These are phyloP conservation scores for Paramecium pentaurelia DNA, from an alignment of 73 alveolate species.

Conservation along the genomic window DNA sequence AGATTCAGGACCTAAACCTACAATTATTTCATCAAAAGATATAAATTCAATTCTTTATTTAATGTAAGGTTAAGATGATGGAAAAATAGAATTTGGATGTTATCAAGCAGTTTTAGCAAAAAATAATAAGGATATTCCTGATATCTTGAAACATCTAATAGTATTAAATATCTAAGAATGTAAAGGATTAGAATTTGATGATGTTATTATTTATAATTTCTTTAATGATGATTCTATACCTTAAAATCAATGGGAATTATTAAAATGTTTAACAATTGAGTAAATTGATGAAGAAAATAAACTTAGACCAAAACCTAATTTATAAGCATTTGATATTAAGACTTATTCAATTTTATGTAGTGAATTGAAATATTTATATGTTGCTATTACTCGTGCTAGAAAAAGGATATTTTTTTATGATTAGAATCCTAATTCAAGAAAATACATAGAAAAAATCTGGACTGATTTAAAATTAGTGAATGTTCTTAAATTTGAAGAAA, in stretches of 20 bases:
- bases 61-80: neutral
- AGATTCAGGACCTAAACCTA: conserved; percentile 73
- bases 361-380: conserved; percentile 83
- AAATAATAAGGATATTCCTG: conserved; percentile 69
- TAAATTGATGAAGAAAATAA: neutral
- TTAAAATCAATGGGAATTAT: conserved; percentile 61
- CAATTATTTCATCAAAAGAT: neutral
- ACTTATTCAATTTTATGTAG: conserved; percentile 65
- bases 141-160: conserved; percentile 63
- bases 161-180: conserved; percentile 84
- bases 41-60: neutral
- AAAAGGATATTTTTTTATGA: conserved; percentile 78
- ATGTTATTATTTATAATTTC: conserved; percentile 79
- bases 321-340: conserved; percentile 37
- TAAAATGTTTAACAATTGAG: conserved; percentile 21
- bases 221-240: conserved; percentile 59
- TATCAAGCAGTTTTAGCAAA: conserved; percentile 80
- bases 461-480: neutral
- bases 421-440: conserved; percentile 64
- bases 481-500: neutral
- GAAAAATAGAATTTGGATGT: conserved; percentile 74
- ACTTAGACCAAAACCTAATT: conserved; percentile 18
- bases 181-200: conserved; percentile 84
- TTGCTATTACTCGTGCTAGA: conserved; percentile 88
- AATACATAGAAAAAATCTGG: conserved; percentile 73